Evolutionary conservation across 805 yeast species (phyloP).

Genomic region (Saccharomycopsis sp.): DNA sequence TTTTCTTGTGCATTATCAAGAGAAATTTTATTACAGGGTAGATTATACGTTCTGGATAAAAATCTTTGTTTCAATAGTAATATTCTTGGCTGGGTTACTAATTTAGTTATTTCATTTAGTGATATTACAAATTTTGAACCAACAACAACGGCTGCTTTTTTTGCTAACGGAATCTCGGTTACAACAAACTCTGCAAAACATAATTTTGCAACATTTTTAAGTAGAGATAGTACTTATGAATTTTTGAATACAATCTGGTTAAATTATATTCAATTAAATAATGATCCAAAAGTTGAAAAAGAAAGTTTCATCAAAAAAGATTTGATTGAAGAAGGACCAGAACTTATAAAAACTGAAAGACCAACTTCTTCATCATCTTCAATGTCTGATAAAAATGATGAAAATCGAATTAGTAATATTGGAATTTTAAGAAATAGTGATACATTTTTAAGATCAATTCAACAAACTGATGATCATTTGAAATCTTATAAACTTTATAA

Average conservation of each 20-base stretch:
- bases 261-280: constrained; percentile 16
- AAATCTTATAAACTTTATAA: neutral
- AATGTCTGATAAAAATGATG: neutral
- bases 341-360: neutral
- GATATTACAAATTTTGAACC: constrained; percentile 72
- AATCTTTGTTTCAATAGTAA: constrained; percentile 81
- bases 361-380: neutral
- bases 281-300: neutral
- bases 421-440: constrained; percentile 1
- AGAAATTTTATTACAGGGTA: constrained; percentile 81
- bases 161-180: constrained; percentile 79
- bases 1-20: constrained; percentile 83
- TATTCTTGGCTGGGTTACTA: constrained; percentile 85
- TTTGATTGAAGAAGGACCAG: constrained; percentile 4
- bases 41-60: constrained; percentile 69
- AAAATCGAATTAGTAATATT: neutral
- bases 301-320: neutral
- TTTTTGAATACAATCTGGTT: constrained; percentile 67
- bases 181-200: constrained; percentile 53
- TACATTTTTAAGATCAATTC: neutral
- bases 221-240: constrained; percentile 69
- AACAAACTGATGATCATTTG: neutral
- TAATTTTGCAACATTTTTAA: constrained; percentile 77
- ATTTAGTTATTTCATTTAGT: constrained; percentile 55
- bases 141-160: constrained; percentile 75